Percentiles rank a stretch among this genome's conserved stretches.
phyloP scores from a whole-genome alignment of 495 filamentous ascomycete genomes.

The Mytilinidion resinicola region DNA sequence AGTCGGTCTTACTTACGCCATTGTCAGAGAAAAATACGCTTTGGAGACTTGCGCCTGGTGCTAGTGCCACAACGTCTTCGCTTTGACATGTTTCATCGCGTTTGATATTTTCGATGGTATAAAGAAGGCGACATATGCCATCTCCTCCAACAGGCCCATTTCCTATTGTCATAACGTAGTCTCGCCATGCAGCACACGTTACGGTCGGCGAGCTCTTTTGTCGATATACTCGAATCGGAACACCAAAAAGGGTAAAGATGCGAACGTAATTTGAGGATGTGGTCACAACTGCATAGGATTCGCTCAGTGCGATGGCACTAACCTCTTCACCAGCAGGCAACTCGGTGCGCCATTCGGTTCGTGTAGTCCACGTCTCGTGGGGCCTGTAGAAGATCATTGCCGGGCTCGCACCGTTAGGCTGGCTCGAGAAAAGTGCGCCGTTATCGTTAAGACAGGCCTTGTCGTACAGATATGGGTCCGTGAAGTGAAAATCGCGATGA shows the following conservation, averaged over 20 bases:
- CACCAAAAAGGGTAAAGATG: constrained; percentile 87
- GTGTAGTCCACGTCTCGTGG: constrained; percentile 90
- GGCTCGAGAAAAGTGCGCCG: constrained; percentile 81
- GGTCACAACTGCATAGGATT: constrained; percentile 81
- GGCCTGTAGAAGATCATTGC: constrained; percentile 93
- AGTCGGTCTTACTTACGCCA: constrained; percentile 40
- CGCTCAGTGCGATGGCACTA: constrained; percentile 80
- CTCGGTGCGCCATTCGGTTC: constrained; percentile 83
- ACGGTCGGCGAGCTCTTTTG: constrained; percentile 86
- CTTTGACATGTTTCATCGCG: constrained; percentile 87
- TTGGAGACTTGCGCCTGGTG: constrained; percentile 60
- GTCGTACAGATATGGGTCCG: constrained; percentile 89
- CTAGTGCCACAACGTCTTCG: constrained; percentile 82
- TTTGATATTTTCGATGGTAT: constrained; percentile 90
- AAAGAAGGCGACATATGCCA: constrained; percentile 67
- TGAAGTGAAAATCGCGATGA: constrained; percentile 94
- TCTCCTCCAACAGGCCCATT: constrained; percentile 79
- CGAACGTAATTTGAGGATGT: constrained; percentile 83
- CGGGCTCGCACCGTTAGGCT: constrained; percentile 49
- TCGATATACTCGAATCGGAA: constrained; percentile 78
- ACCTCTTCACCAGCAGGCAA: constrained; percentile 77
- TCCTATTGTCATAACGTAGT: constrained; percentile 89
- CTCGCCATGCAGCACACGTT: constrained; percentile 83
- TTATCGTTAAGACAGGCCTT: constrained; percentile 88
- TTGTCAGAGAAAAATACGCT: constrained; percentile 87